Evolutionary conservation across 2,329 filamentous ascomycete genomes (phyloP), one percentile per base, ranked within the genome.

Genomic region (Myriangium duriaei): DNA sequence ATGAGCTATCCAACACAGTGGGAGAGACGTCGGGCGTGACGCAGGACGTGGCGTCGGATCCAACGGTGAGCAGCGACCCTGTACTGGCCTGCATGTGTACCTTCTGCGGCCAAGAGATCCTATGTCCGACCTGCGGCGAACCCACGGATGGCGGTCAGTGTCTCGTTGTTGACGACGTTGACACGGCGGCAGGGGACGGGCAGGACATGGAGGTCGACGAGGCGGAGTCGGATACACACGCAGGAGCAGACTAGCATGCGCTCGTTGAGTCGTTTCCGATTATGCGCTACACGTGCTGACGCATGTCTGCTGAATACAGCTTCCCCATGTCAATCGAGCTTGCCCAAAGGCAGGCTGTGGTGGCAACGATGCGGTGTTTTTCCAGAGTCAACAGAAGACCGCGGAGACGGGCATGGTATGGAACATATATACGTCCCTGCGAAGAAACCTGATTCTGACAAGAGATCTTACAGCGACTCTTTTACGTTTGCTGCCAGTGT

Each of bases 341-440:
- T 98, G 91, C 65, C 85, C 86, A 37, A 72, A 69, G 21, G 18
- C 35, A 19, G 28, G 41, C 50, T 98, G 92, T 69, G 72, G 74
- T 48, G 81, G 91, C 60, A 76, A 77, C 50, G 87, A 96, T 64
- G 86, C 87, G 32, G 92, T 98, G 43, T 98, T 94, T 67, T 98
- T 98, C 69, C 91, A 98, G 67, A 95, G 87, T 45, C 91, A 98
- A 59, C 87, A 96, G 67, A 81, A 91, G 62, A 94, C 81, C 50
- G 84, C 85, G 34, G 87, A 96, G 62, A 98, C 91, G 31, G 91
- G 91, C 66, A 98, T 98, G 91, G 91, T 96, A 63, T 70, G 81
- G 4, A 12, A 4, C 1, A 13, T 33, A 7, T 30, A 39, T 46
- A 30, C 44, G 32, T 10, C 11, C 16, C 26, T 7, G 11, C 11